Evolutionary conservation across 176 grass and related monocot genomes (phyloP).

Genomic region (Melocanna baccifera): DNA sequence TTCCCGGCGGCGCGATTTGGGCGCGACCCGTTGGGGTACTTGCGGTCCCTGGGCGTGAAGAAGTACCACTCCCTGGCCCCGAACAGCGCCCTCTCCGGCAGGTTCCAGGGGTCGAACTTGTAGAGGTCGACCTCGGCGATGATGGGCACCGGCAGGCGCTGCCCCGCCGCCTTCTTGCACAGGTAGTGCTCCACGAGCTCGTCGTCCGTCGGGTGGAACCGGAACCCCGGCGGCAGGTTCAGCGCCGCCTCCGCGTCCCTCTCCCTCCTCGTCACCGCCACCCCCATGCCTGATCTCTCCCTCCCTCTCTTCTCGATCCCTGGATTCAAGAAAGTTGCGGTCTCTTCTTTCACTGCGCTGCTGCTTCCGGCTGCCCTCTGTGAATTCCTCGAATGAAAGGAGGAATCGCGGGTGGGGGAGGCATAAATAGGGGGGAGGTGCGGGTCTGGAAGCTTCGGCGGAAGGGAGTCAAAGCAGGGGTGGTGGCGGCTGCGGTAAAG

Average conservation of each 20-base stretch:
- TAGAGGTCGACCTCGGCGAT: constrained; percentile 96
- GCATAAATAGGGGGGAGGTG: constrained; percentile 11
- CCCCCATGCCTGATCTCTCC: not conserved
- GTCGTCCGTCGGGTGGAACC: constrained; percentile 96
- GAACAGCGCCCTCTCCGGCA: constrained; percentile 53
- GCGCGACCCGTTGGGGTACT: constrained; percentile 44
- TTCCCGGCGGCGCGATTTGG: constrained; percentile 54
- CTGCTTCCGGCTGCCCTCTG: not conserved
- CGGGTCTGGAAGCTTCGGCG: constrained; percentile 26
- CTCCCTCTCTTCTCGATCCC: no score
- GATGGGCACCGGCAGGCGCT: constrained; percentile 53
- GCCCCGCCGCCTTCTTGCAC: constrained; percentile 46
- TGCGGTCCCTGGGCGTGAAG: constrained; percentile 53
- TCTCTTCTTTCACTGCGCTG: not conserved
- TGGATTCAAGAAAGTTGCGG: not conserved
- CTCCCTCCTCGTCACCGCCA: constrained; percentile 36
- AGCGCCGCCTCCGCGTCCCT: constrained; percentile 60
- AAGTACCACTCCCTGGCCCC: constrained; percentile 58
- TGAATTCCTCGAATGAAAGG: not conserved
- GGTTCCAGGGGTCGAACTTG: constrained; percentile 83
- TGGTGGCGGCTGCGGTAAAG: constrained; percentile 37
- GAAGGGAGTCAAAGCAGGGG: not conserved
- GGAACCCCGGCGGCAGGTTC: constrained; percentile 80
- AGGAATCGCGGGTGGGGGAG: not conserved
- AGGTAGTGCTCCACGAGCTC: constrained; percentile 80